Conservation (phyloP, 306 rosid species). For the Sicyos edulis region DNA sequence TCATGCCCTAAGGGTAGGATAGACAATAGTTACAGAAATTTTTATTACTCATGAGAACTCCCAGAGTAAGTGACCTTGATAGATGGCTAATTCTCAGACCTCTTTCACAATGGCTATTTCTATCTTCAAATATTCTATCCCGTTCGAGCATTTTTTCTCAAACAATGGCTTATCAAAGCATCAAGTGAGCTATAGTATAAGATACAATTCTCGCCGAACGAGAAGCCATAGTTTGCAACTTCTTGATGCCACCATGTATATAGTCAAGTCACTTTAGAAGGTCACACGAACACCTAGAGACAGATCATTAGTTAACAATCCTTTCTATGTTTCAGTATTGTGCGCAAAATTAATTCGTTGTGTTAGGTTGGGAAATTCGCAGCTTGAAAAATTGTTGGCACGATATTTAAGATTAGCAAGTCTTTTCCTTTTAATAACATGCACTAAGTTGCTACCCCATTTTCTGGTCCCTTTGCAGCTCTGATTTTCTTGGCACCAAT, state of each 20-base stretch:
- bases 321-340: background rate
- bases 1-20: too few relatives aligned
- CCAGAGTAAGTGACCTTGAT: too few relatives aligned
- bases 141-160: background rate
- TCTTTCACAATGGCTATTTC: background rate
- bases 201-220: background rate
- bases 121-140: background rate
- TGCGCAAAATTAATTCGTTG: background rate
- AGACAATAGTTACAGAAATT: too few relatives aligned
- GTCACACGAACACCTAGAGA: background rate
- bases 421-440: background rate
- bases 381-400: background rate
- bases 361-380: background rate
- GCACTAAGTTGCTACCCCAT: conserved; percentile 11
- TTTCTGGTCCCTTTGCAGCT: conserved; percentile 41
- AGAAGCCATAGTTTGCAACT: background rate
- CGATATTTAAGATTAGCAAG: background rate
- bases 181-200: background rate
- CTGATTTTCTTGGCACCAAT: conserved; percentile 94
- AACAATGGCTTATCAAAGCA: background rate
- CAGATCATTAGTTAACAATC: background rate
- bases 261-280: background rate
- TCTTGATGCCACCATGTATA: background rate
- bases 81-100: too few relatives aligned
- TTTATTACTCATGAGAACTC: too few relatives aligned